Percentiles rank a stretch among this genome's conserved stretches.
These are phyloP conservation scores for Globisporangium uncinulatum DNA, from an alignment of 352 stramenopile species.

Conservation along the genomic window DNA sequence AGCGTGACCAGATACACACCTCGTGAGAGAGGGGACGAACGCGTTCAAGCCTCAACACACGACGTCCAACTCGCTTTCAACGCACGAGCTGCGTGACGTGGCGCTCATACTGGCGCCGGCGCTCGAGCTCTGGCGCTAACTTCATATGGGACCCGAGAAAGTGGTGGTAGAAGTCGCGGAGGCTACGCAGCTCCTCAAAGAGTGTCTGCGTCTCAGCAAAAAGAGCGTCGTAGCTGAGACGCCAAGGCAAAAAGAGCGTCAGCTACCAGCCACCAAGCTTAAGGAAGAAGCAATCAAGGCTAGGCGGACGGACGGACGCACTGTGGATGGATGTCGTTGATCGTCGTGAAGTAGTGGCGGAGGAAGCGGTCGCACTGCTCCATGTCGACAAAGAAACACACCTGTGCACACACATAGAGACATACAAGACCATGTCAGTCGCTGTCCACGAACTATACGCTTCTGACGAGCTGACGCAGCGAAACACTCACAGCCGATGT, in stretches of 20 bases:
- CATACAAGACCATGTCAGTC: not conserved
- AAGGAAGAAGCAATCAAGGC: no score
- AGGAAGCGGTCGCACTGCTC: constrained; percentile 83
- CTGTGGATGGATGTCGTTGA: constrained; percentile 80
- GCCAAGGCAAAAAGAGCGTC: no score
- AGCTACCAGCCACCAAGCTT: no score
- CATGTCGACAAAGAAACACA: constrained; percentile 85
- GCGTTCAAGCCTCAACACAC: no score
- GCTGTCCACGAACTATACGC: not conserved
- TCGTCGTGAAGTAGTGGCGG: constrained; percentile 71
- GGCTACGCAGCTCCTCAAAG: constrained; percentile 70
- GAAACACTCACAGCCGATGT: constrained; percentile 6
- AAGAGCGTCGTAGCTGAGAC: constrained; percentile 49
- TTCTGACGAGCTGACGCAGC: not conserved
- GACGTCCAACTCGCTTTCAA: not conserved
- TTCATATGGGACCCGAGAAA: constrained; percentile 65
- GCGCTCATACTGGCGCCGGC: constrained; percentile 46
- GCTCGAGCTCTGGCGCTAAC: constrained; percentile 45
- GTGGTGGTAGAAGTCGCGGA: constrained; percentile 81
- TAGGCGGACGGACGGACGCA: constrained; percentile 14
- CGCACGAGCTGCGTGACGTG: constrained; percentile 46
- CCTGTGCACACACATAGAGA: constrained; percentile 16
- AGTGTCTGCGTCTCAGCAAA: constrained; percentile 65
- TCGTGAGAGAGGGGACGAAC: not conserved
- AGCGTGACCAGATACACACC: not conserved